Conservation (phyloP, 129 eudicot genomes). For the Tagetes patula region DNA sequence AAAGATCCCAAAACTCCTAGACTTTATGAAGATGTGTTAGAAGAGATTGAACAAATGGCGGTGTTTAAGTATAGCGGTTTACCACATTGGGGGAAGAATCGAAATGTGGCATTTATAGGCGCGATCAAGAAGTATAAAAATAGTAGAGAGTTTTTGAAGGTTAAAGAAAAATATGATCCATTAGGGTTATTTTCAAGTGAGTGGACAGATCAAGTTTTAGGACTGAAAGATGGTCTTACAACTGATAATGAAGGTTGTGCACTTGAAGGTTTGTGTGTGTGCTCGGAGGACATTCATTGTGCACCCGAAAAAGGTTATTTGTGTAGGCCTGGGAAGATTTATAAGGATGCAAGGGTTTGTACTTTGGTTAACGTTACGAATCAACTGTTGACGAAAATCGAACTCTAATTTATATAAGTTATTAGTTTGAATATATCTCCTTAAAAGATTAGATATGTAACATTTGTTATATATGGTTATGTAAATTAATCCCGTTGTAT, state of each 20-base stretch:
- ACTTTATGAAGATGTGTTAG: conserved; percentile 60
- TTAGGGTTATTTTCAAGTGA: conserved; percentile 67
- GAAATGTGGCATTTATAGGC: conserved; percentile 66
- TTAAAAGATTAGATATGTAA: neutral
- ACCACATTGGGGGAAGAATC: conserved; percentile 94
- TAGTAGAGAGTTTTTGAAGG: conserved; percentile 43
- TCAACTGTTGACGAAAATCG: neutral
- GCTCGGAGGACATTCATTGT: conserved; percentile 75
- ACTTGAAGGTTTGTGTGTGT: conserved; percentile 77
- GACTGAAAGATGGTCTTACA: conserved; percentile 48
- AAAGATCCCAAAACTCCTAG: conserved; percentile 63
- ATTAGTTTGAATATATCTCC: neutral
- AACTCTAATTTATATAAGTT: neutral
- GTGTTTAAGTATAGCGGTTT: conserved; percentile 67
- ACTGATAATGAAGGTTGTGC: conserved; percentile 71
- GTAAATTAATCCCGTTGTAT: too few relatives aligned
- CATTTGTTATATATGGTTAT: neutral
- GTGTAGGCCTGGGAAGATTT: conserved; percentile 63
- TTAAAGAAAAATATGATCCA: conserved; percentile 66
- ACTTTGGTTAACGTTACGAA: conserved; percentile 22
- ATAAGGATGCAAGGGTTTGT: conserved; percentile 71
- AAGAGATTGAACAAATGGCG: conserved; percentile 79
- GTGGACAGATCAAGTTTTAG: conserved; percentile 85
- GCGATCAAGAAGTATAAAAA: conserved; percentile 52
- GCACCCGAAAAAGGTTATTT: conserved; percentile 75